These are phyloP conservation scores for Dendrobium chrysotoxum DNA, from an alignment of 106 monocot species.

Conservation along the genomic window DNA sequence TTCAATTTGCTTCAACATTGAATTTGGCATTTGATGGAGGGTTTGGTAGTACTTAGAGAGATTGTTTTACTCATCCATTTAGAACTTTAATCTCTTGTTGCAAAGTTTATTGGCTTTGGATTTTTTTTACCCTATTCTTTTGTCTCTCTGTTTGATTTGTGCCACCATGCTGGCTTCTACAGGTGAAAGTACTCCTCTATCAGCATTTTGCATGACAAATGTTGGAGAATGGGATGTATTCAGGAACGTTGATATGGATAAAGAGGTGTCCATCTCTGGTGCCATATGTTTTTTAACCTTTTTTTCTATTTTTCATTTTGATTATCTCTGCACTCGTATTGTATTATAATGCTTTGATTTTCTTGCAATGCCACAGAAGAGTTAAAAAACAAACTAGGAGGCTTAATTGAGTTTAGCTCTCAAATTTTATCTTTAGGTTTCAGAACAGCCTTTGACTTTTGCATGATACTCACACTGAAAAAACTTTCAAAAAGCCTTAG, in stretches of 20 bases:
- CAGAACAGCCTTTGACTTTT: no score
- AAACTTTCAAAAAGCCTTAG: no score
- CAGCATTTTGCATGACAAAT: constrained; percentile 82
- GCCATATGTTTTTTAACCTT: background rate
- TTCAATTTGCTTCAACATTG: background rate
- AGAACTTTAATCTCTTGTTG: background rate
- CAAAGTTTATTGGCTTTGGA: background rate
- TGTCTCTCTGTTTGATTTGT: background rate
- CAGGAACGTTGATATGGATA: constrained; percentile 92
- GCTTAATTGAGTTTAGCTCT: background rate
- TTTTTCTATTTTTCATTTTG: background rate
- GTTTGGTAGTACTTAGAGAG: background rate
- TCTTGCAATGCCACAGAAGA: background rate
- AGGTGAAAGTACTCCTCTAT: constrained; percentile 68
- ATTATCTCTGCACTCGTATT: background rate
- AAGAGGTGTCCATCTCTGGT: constrained; percentile 45
- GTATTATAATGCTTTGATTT: background rate
- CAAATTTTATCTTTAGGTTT: no score
- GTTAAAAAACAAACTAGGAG: background rate
- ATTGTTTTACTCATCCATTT: background rate
- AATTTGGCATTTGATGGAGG: background rate
- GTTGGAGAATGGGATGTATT: constrained; percentile 74
- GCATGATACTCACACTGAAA: no score
- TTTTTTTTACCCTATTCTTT: background rate
- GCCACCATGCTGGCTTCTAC: background rate